A percentile compares a stretch with the other conserved stretches of the same genome.
Evolutionary conservation across 768 basidiomycete species (phyloP).

Genomic region (Tricholomella constricta): DNA sequence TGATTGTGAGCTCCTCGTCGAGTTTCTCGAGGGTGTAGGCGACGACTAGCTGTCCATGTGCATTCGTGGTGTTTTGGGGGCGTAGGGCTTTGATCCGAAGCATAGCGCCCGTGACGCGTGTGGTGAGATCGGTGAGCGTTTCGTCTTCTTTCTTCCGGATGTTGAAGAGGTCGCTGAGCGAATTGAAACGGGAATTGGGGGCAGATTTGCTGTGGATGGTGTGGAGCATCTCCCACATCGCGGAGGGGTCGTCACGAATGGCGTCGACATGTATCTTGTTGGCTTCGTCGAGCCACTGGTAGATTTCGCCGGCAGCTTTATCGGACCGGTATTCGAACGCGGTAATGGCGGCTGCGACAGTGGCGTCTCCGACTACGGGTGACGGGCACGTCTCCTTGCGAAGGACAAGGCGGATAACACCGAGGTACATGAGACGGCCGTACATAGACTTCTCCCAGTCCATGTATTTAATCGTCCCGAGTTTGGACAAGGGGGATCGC

Average conservation of each 20-base stretch:
- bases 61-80: background rate
- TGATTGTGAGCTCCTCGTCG: background rate
- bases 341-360: background rate
- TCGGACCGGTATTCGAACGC: background rate
- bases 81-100: too few relatives aligned
- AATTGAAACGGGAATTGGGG: conserved; percentile 1
- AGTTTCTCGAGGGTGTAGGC: background rate
- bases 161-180: background rate
- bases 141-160: conserved; percentile 2
- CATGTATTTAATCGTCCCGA: conserved; percentile 7
- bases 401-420: conserved; percentile 2
- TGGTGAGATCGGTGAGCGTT: background rate
- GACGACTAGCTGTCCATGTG: background rate
- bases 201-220: too few relatives aligned
- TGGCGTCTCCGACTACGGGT: background rate
- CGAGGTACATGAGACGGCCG: background rate
- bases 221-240: conserved; percentile 4
- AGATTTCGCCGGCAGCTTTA: too few relatives aligned
- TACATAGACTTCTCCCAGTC: too few relatives aligned
- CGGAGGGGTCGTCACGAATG: background rate
- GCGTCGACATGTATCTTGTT: background rate
- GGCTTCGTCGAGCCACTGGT: too few relatives aligned
- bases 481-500: background rate
- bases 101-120: too few relatives aligned
- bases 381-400: background rate